These are phyloP conservation scores for Fusarium agapanthi DNA, from an alignment of 2,329 filamentous ascomycete genomes.

Conservation along the genomic window DNA sequence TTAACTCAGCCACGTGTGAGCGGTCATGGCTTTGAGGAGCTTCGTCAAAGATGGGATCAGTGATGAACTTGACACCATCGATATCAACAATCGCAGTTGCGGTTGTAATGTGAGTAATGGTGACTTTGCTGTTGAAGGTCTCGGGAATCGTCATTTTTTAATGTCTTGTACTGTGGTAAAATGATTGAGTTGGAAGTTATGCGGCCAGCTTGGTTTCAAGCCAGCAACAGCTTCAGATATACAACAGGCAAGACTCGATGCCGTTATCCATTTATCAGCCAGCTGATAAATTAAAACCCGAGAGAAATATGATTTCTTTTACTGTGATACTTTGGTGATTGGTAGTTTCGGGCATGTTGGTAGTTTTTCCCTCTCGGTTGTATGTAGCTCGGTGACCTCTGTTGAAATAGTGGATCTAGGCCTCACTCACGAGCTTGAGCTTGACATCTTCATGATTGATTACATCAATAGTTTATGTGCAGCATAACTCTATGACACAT, in stretches of 20 bases:
- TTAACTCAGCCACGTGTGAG: not conserved
- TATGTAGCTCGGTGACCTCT: too few relatives aligned
- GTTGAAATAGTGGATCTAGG: not conserved
- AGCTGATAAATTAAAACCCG: not conserved
- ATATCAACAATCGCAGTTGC: not conserved
- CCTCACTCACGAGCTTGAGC: too few relatives aligned
- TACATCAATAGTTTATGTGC: too few relatives aligned
- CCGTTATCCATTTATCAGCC: not conserved
- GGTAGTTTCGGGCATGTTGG: not conserved
- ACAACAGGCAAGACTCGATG: not conserved
- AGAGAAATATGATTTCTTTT: accelerated
- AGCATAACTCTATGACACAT: too few relatives aligned
- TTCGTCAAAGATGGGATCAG: not conserved
- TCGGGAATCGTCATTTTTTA: not conserved
- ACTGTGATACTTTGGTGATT: not conserved
- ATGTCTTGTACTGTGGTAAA: too few relatives aligned
- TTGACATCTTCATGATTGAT: too few relatives aligned
- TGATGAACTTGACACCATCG: not conserved
- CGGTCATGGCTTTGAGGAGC: not conserved
- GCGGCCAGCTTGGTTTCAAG: accelerated
- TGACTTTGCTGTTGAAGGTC: not conserved
- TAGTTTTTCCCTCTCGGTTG: not conserved
- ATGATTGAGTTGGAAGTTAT: not conserved
- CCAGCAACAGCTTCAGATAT: not conserved
- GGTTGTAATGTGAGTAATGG: not conserved